A percentile compares a stretch with the other conserved stretches of the same genome.
phyloP scores from a whole-genome alignment of 1,139 yeast species.

The Taphrina communis region DNA sequence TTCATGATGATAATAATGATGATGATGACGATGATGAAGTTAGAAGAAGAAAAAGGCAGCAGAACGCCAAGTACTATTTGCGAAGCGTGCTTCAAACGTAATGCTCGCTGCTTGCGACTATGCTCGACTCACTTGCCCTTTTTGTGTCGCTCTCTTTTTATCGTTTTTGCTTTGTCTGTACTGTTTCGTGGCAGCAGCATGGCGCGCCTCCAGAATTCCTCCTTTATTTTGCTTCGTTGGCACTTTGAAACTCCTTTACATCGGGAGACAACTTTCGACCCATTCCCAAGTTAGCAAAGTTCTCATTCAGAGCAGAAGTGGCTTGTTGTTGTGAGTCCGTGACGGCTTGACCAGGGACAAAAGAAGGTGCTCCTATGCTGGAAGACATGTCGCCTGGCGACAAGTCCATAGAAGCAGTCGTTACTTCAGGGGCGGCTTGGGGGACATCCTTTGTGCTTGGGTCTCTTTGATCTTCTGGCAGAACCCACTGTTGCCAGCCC shows the following conservation, averaged over 20 bases:
- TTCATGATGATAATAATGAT: neutral
- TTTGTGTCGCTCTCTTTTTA: neutral
- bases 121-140: constrained; percentile 2
- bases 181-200: neutral
- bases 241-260: constrained; percentile 24
- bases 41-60: neutral
- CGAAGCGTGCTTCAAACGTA: neutral
- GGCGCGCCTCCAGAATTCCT: neutral
- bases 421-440: constrained; percentile 4
- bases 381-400: constrained; percentile 4
- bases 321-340: constrained; percentile 8
- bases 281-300: constrained; percentile 32
- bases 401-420: neutral
- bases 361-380: constrained; percentile 22
- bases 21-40: no score
- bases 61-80: constrained; percentile 12
- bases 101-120: constrained; percentile 18
- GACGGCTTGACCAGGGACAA: constrained; percentile 26
- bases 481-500: constrained; percentile 44
- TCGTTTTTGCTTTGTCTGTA: neutral
- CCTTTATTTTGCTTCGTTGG: neutral
- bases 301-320: constrained; percentile 12
- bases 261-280: constrained; percentile 27
- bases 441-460: constrained; percentile 20
- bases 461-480: constrained; percentile 42